phyloP scores from a whole-genome alignment of 106 monocot species.

The Dendrobium catenatum region DNA sequence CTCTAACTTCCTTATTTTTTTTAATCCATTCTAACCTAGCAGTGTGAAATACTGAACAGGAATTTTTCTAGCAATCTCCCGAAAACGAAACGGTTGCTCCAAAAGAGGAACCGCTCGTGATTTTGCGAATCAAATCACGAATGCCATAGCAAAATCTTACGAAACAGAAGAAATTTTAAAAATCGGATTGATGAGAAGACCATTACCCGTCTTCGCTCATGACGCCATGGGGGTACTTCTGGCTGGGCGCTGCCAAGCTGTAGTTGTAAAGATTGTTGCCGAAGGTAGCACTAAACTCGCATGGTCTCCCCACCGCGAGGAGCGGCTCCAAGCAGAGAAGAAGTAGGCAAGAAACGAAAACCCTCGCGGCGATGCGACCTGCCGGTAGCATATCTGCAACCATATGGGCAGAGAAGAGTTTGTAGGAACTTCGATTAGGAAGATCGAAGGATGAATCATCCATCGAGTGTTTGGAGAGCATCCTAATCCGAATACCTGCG shows the following conservation, averaged over 20 bases:
- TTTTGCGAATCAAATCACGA: too few species aligned
- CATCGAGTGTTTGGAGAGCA: too few species aligned
- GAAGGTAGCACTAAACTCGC: slow-evolving; percentile 51
- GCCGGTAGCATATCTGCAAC: not conserved
- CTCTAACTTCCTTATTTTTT: too few species aligned
- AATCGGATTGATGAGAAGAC: not conserved
- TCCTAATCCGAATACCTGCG: too few species aligned
- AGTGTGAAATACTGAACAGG: too few species aligned
- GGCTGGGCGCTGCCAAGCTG: slow-evolving; percentile 53
- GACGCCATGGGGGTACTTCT: slow-evolving; percentile 62
- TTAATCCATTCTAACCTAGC: too few species aligned
- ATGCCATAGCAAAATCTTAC: not conserved
- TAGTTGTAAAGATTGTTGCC: slow-evolving; percentile 53
- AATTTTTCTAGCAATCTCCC: too few species aligned
- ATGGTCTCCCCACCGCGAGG: slow-evolving; percentile 10
- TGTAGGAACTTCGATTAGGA: too few species aligned
- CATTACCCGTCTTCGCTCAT: slow-evolving; percentile 85
- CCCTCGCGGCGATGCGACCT: not conserved
- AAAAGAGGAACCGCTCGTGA: too few species aligned
- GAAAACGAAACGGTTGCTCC: too few species aligned
- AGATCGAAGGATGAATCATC: too few species aligned
- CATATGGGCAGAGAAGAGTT: not conserved
- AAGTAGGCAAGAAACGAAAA: not conserved
- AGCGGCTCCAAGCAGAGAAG: not conserved
- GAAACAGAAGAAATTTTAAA: not conserved